Evolutionary conservation across 805 yeast species (phyloP), one percentile per base, ranked within the genome.

Genomic region (Pichia eremophila): DNA sequence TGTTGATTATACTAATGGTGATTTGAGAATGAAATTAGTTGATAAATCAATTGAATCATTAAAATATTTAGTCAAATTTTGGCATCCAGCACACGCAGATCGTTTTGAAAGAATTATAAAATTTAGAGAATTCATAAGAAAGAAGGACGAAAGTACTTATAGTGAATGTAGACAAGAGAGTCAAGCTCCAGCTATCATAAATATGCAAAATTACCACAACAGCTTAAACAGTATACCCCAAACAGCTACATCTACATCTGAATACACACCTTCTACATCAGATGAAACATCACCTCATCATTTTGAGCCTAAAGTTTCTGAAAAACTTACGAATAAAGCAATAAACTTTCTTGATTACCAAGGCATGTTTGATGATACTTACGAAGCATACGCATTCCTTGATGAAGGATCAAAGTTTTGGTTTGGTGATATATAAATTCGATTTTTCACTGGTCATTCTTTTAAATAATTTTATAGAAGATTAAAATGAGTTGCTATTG

Each of bases 61-160:
- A 19, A 17, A 27, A 2, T 29, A 37, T 10, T 39, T 57, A 28
- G 35, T 29, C 8, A 8, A 38, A 14, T 42, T 56, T 15, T 57
- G 60, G 60, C 56, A 55, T 8, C 42, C 51, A 2, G 45, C 48
- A n/a, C 38, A 51, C 10, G 41, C 34, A 6, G 49, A 45, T n/a
- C 46, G 60, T 18, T 56, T 47, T 40, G 51, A 52, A 34, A 47
- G 46, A n/a, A 51, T 57, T 15, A n/a, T 45, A 8, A 51, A 51
- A 22, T 48, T 53, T 19, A 43, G 53, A 40, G 37, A 48, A 6
- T 44, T 41, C 31, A 42, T 35, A 5, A 5, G 17, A 4, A 8
- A 14, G 11, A 39, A 40, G 2, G 36, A 34, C 9, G 31, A 19
- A 15, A n/a, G 9, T 17, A 12, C 10, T 9, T 8, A 8, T 2